phyloP scores from a whole-genome alignment of 345 rosid species.

The Ricinus communis region DNA sequence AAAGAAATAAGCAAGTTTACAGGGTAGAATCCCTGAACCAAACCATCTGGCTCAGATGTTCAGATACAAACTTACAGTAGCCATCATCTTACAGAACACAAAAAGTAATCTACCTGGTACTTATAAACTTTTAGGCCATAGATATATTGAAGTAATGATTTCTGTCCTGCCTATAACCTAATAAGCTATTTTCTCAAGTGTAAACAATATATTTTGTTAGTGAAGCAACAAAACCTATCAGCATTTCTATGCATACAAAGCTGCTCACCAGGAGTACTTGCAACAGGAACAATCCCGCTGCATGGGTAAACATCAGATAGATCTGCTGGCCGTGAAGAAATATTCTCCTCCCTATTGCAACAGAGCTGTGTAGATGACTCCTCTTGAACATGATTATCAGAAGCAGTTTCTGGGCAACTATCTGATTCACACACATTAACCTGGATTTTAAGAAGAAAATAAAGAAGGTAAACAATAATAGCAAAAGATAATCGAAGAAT shows the following conservation, averaged over 20 bases:
- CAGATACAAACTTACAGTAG: neutral
- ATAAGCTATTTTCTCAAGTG: neutral
- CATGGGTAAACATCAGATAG: constrained; percentile 26
- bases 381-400: constrained; percentile 29
- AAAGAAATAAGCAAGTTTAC: neutral
- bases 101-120: neutral
- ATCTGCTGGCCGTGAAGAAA: constrained; percentile 11
- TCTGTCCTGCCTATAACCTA: neutral
- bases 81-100: neutral
- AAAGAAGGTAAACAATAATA: neutral
- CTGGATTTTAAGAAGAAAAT: constrained; percentile 10
- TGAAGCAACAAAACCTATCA: neutral
- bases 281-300: constrained; percentile 16
- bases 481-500: neutral
- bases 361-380: constrained; percentile 21
- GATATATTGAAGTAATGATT: neutral
- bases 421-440: constrained; percentile 24
- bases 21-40: constrained; percentile 1
- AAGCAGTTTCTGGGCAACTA: constrained; percentile 19
- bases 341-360: constrained; percentile 15
- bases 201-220: neutral
- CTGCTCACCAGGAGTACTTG: constrained; percentile 33
- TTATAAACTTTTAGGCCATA: neutral
- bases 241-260: neutral
- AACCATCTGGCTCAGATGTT: neutral